A percentile compares a stretch with the other conserved stretches of the same genome.
Conservation (phyloP, 2,329 filamentous ascomycete genomes). For the Lasiodiplodia sp. region DNA sequence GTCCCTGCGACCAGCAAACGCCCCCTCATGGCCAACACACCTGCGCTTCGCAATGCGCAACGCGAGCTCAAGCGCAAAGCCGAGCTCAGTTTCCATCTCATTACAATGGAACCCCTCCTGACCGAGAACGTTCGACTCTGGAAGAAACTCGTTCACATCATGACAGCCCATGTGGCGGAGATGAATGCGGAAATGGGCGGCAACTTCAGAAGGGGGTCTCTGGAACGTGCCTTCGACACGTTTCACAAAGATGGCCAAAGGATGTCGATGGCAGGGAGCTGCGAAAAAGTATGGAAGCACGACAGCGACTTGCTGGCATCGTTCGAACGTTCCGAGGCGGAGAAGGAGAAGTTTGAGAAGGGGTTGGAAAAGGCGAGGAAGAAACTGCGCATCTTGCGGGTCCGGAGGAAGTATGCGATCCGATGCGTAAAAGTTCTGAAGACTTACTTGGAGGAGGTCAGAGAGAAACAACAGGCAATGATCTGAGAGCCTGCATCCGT, state of each 20-base stretch:
- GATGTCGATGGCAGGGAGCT: neutral
- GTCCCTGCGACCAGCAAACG: neutral
- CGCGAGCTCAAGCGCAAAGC: neutral
- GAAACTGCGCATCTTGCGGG: neutral
- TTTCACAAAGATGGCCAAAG: neutral
- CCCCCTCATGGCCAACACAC: neutral
- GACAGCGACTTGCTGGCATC: neutral
- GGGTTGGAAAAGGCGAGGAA: neutral
- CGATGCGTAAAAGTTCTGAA: neutral
- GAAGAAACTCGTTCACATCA: neutral
- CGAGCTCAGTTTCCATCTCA: neutral
- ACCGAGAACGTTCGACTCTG: neutral
- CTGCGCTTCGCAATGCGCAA: neutral
- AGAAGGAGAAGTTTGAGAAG: neutral
- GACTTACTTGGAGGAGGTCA: neutral
- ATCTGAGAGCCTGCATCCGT: neutral
- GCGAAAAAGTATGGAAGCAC: neutral
- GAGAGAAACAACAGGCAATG: neutral
- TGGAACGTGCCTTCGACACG: neutral
- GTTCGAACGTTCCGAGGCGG: neutral
- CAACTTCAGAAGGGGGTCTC: neutral
- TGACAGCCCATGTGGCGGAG: neutral
- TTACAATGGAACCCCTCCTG: neutral
- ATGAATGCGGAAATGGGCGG: neutral
- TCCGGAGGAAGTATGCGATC: neutral